Evolutionary conservation across 768 basidiomycete species (phyloP), one percentile per base, ranked within the genome.

Genomic region (Leccinum incarnatum): DNA sequence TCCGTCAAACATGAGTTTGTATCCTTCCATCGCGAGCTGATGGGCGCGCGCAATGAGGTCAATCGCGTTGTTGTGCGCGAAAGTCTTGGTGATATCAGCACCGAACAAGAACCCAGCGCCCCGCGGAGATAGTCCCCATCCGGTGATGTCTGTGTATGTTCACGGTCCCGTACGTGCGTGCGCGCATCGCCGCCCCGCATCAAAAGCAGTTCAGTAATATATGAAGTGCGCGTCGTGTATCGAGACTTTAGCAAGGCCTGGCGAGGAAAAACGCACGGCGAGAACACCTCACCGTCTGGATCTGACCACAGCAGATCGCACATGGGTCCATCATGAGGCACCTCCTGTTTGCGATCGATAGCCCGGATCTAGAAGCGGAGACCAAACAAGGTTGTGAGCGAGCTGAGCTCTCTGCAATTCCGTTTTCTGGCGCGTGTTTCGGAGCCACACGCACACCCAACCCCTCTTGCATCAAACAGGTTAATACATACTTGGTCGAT

Each of bases 241-340:
- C 42, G 42, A 45, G 42, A 53, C 25, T 51, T 65, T 64, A 58
- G 68, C 64, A 53, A 52, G 23, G 42, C 42, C 42, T 48, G 25
- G 23, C 29, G 54, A 47, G 56, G 51, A 47, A 42, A 59, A 56
- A 58, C n/a, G 45, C 57, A 51, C 34, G 21, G 53, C 17, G 29
- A 30, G 59, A 54, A 46, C 65, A 14, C 60, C 70, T 63, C 56
- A 95, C 95, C 95, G 73, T 98, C 96, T 48, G 96, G 96, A 78
- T 98, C 96, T 59, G 95, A 97, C 96, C 96, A 98, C n/a, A 98
- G 79, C 2, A 98, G 79, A 75, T 98, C 96, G 69, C 96, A 98
- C 96, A 98, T 98, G 8, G 95, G 88, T 12, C 96, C 96, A 70
- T 98, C 96, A 72, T 98, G 96, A 27, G 96, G 96, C 23, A 98